These are phyloP conservation scores for Trifolium subterraneum DNA, from an alignment of 306 rosid species.

Conservation along the genomic window DNA sequence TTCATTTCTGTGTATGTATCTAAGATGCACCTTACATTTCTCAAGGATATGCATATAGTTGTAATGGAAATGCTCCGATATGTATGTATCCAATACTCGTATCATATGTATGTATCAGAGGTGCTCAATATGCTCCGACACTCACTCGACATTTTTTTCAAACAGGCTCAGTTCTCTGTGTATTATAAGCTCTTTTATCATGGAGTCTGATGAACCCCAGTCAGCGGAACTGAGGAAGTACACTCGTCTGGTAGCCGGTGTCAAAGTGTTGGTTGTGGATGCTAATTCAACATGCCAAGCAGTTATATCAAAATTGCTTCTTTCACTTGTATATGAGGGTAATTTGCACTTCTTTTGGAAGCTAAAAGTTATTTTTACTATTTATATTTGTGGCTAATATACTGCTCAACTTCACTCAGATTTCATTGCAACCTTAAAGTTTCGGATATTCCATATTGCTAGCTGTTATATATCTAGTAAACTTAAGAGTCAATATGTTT, in stretches of 20 bases:
- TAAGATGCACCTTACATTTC: slow-evolving; percentile 2
- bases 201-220: neutral
- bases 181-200: slow-evolving; percentile 5
- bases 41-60: neutral
- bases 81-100: slow-evolving; percentile 11
- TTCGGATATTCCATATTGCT: slow-evolving; percentile 25
- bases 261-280: slow-evolving; percentile 59
- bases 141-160: slow-evolving; percentile 9
- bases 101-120: neutral
- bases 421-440: slow-evolving; percentile 1
- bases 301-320: slow-evolving; percentile 50
- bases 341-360: slow-evolving; percentile 23
- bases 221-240: slow-evolving; percentile 1
- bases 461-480: slow-evolving; percentile 7
- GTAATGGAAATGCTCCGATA: too few species aligned
- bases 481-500: neutral
- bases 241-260: slow-evolving; percentile 2
- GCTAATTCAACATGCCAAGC: slow-evolving; percentile 34
- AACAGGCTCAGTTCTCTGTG: slow-evolving; percentile 13
- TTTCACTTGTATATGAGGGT: slow-evolving; percentile 56
- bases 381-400: slow-evolving; percentile 21
- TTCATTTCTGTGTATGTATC: neutral
- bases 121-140: neutral
- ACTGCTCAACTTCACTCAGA: slow-evolving; percentile 29
- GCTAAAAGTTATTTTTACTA: neutral